Evolutionary conservation across 2,329 filamentous ascomycete species (phyloP), one percentile per base, ranked within the genome.

Genomic region (Helotiales sp.): DNA sequence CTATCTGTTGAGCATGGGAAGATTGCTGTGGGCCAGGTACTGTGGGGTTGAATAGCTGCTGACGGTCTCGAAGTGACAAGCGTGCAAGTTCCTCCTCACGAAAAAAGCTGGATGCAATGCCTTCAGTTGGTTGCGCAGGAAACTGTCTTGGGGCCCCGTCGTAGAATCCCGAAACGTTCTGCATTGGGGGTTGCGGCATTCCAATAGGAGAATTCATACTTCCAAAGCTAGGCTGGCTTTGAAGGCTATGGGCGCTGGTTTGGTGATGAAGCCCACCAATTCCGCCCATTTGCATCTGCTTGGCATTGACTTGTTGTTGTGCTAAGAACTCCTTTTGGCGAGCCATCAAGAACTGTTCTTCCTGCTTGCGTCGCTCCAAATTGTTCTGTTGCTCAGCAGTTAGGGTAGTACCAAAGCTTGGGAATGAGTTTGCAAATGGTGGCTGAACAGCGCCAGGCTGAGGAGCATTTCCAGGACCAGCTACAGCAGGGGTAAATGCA

Each of bases 351-450:
- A 96, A 97, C 78, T 99, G 96, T 77, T 99, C 96, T 79, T 99
- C 96, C 78, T 99, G 96, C 82, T 99, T 99, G 61, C 96, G 87
- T 63, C 96, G 88, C 81, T 99, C 96, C 1, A 99, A 83, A 45
- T 97, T 97, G 80, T 99, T 99, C 78, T 99, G 96, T 79, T 99
- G 96, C 76, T 98, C 95, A 0, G 96, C 96, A 8, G 96, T 99
- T 73, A 99, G 83, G 0, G 96, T 99, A 7, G 96, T 93, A 6
- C 96, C 96, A 78, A 98, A 99, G 77, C 93, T 97, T 0, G 96
- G 96, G 79, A 99, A 98, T 61, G 93, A 93, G 63, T 90, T 93
- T 6, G 95, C 93, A 74, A 99, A 93, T 6, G 96, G 96, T 65
- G 96, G 96, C 64, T 95, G 89, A 43, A 92, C 89, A 54, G 88